These are phyloP conservation scores for Friedmanniomyces simplex DNA, from an alignment of 495 filamentous ascomycete genomes.

Conservation along the genomic window DNA sequence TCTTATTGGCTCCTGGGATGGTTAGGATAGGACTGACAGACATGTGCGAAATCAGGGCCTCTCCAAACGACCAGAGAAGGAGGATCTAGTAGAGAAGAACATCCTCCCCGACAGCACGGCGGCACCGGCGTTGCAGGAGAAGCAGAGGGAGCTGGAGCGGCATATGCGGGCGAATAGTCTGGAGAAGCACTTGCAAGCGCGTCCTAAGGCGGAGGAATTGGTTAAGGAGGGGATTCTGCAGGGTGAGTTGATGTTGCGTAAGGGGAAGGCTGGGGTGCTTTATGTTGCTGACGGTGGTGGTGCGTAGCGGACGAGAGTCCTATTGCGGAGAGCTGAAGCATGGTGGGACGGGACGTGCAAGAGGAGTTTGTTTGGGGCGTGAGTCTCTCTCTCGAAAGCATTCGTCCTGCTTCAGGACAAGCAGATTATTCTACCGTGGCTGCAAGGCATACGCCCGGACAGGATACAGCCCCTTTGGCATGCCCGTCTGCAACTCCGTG, in stretches of 20 bases:
- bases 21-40: background rate
- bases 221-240: conserved; percentile 62
- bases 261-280: too few relatives aligned
- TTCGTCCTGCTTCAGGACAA: too few relatives aligned
- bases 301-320: conserved; percentile 1
- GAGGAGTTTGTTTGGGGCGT: background rate
- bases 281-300: background rate
- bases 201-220: conserved; percentile 63
- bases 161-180: conserved; percentile 76
- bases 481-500: conserved; percentile 62
- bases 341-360: background rate
- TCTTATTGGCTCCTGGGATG: background rate
- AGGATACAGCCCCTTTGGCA: conserved; percentile 30
- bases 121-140: conserved; percentile 62
- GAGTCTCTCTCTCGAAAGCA: too few relatives aligned
- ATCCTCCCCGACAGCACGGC: conserved; percentile 70
- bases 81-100: conserved; percentile 66
- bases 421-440: conserved; percentile 10
- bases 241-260: background rate
- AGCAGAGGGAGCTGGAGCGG: conserved; percentile 70
- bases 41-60: conserved; percentile 31
- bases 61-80: conserved; percentile 52
- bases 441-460: conserved; percentile 32
- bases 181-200: conserved; percentile 68
- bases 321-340: background rate